Conservation (phyloP, 129 eudicot species). For the Pseudognaphalium luteoalbum region DNA sequence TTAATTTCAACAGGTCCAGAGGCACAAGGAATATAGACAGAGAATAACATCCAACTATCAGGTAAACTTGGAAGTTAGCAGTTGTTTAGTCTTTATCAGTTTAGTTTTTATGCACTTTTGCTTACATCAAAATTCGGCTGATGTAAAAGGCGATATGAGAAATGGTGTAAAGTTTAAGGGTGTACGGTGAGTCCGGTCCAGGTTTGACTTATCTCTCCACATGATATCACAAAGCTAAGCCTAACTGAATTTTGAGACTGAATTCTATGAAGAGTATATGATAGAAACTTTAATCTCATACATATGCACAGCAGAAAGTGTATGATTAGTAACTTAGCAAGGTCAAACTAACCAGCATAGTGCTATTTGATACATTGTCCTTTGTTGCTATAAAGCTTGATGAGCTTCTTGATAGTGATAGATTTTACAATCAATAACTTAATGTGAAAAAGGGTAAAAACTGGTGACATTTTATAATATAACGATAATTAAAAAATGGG, state of each 20-base stretch:
- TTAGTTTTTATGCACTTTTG: background rate
- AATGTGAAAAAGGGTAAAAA: background rate
- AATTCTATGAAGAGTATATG: background rate
- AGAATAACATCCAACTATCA: slow-evolving; percentile 81
- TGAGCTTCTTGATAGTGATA: background rate
- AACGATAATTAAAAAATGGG: no score
- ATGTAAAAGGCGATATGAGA: background rate
- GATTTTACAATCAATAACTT: no score
- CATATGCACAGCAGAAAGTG: background rate
- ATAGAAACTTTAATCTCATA: background rate
- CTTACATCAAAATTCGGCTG: background rate
- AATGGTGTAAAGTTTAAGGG: background rate
- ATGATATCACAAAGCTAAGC: background rate
- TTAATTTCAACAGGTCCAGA: slow-evolving; percentile 59
- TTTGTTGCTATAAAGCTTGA: background rate
- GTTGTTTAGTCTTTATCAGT: background rate
- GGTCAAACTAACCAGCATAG: background rate
- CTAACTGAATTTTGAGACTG: background rate
- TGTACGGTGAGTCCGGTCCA: background rate
- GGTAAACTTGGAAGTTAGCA: slow-evolving; percentile 43
- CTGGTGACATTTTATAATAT: background rate
- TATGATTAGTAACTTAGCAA: background rate
- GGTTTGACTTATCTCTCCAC: background rate
- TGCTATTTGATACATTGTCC: background rate
- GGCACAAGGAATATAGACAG: slow-evolving; percentile 73